Evolutionary conservation across 352 stramenopile species (phyloP), one percentile per base, ranked within the genome.

Genomic region (Globisporangium nagaii): DNA sequence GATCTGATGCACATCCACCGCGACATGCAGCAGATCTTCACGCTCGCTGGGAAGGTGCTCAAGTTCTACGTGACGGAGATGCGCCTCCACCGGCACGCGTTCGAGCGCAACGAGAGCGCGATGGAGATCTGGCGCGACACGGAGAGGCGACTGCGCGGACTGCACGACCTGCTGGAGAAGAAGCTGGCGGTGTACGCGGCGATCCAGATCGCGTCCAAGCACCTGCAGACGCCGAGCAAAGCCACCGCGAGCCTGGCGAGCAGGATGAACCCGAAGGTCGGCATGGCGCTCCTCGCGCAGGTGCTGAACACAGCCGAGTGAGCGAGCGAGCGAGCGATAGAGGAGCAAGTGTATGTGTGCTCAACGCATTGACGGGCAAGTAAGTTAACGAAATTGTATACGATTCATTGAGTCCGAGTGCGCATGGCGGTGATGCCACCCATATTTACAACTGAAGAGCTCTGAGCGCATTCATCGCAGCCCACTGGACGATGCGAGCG

Each of bases 1-100:
- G 93, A 98, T 58, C 62, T 98, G 42, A 65, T 98, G 53, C 95
- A 98, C 65, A 96, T 98, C 55, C 97, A 98, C 61, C 86, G 88
- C 39, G 88, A 96, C 51, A 94, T 93, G 82, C 72, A 86, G 32
- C 69, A 81, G 24, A 67, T 96, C 19, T 96, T 95, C 48, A 63
- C 80, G 35, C 68, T 93, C 1, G 79, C 78, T 8, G 73, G 79
- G 3, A 56, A 67, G 6, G 66, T 91, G 31, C 64, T 92, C 28
- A 71, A 72, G 60, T 77, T 84, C 31, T 87, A 90, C 57, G 43
- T 94, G 8, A 30, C 51, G 7, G 53, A 58, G n/a, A 35, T 79
- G 34, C 61, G 62, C 13, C 56, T 63, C 4, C 36, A 78, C 34
- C 60, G 57, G 34, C 25, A 25, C 4, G 32, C 24, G n/a, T 46